Conservation (phyloP, 495 filamentous ascomycete genomes). For the Penicillium paxilli region DNA sequence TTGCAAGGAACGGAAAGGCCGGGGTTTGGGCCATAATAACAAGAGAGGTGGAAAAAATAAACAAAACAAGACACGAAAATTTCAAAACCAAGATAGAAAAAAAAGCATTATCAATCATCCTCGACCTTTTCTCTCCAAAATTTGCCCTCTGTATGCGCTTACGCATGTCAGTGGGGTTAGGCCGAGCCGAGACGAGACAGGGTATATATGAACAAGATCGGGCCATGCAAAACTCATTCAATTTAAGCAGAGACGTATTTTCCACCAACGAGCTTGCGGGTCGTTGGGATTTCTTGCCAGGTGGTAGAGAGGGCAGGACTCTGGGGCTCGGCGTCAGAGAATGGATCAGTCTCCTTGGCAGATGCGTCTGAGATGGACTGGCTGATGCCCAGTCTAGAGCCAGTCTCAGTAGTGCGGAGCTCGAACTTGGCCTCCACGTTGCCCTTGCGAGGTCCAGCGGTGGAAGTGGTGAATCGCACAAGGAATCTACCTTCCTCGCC, state of each 20-base stretch:
- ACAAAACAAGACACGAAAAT: conserved; percentile 7
- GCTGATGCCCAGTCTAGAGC: conserved; percentile 64
- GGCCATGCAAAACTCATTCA: conserved; percentile 14
- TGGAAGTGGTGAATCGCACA: conserved; percentile 75
- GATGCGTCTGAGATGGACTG: conserved; percentile 21
- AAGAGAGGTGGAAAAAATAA: conserved; percentile 2
- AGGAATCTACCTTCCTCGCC: conserved; percentile 66
- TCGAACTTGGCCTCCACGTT: conserved; percentile 84
- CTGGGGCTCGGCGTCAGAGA: conserved; percentile 59
- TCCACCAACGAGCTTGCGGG: conserved; percentile 74
- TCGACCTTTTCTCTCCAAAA: conserved; percentile 3
- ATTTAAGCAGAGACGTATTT: conserved; percentile 59
- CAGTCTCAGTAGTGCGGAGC: conserved; percentile 52
- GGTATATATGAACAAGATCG: conserved; percentile 15
- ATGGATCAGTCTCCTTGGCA: conserved; percentile 58
- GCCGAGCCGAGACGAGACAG: conserved; percentile 4
- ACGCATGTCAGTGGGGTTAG: conserved; percentile 1
- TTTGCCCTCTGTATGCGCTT: too few relatives aligned
- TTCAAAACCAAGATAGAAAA: too few relatives aligned
- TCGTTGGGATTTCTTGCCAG: conserved; percentile 74
- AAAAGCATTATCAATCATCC: conserved; percentile 8
- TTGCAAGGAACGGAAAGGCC: conserved; percentile 20
- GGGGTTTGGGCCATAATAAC: not conserved
- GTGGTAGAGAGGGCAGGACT: conserved; percentile 39
- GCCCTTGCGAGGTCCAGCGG: conserved; percentile 71